Conservation (phyloP, 371 early-diverging fungal species). For the Aphelidium insulamus region DNA sequence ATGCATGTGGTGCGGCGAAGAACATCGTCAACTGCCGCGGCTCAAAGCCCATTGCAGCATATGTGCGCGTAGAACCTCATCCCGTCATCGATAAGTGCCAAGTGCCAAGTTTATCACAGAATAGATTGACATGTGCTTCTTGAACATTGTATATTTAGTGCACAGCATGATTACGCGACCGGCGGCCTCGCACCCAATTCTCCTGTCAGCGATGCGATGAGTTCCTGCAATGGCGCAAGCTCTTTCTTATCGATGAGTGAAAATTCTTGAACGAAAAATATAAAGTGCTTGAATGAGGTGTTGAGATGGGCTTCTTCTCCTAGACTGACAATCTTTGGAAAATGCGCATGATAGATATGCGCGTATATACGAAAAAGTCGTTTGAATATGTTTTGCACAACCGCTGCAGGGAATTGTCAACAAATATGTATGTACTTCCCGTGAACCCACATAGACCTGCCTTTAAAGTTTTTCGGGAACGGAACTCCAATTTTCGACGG, state of each 20-base stretch:
- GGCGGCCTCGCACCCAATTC: too few species aligned
- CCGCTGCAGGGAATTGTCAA: background rate
- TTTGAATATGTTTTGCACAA: conserved; percentile 43
- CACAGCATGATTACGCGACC: too few species aligned
- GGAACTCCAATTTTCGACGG: conserved; percentile 44
- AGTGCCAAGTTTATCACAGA: too few species aligned
- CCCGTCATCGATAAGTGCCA: too few species aligned
- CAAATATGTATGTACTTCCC: too few species aligned
- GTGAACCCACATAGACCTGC: too few species aligned
- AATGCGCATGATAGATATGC: conserved; percentile 66
- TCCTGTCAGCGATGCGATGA: conserved; percentile 20
- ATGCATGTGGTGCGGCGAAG: too few species aligned
- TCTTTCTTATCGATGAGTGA: conserved; percentile 43
- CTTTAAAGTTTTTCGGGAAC: conserved; percentile 28
- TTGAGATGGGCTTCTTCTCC: conserved; percentile 62
- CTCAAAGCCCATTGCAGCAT: too few species aligned
- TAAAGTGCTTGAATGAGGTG: conserved; percentile 71
- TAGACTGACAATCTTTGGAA: conserved; percentile 31
- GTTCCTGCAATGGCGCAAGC: conserved; percentile 32
- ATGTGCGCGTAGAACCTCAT: too few species aligned
- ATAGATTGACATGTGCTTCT: too few species aligned
- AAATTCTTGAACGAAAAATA: conserved; percentile 59
- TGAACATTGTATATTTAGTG: too few species aligned
- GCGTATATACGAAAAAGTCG: conserved; percentile 66
- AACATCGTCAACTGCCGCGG: too few species aligned